Conservation (phyloP, 805 yeast genomes). For the Lipomyces mesembrius region DNA sequence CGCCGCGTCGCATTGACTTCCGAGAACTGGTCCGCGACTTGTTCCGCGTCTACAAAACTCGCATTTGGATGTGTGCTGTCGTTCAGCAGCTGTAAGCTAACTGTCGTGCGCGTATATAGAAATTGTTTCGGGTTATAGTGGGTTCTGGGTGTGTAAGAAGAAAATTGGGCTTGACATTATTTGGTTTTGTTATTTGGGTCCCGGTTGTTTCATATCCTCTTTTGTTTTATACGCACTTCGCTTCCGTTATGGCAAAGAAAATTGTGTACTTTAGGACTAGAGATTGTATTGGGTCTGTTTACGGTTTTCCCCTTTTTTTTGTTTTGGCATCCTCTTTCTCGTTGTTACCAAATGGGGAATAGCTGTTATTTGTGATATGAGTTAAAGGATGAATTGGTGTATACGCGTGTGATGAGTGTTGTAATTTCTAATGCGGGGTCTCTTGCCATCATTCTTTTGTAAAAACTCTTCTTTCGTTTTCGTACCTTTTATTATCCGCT, state of each 20-base stretch:
- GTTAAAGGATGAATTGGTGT: background rate
- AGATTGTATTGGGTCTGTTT: background rate
- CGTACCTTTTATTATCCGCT: background rate
- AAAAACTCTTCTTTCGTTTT: background rate
- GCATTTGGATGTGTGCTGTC: slow-evolving; percentile 89
- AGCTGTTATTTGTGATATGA: slow-evolving; percentile 1
- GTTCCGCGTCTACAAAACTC: slow-evolving; percentile 73
- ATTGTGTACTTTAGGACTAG: background rate
- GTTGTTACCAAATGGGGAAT: background rate
- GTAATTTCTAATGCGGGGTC: background rate
- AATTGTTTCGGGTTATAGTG: slow-evolving; percentile 8
- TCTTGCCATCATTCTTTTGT: background rate
- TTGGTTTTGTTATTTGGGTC: background rate
- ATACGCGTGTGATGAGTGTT: background rate
- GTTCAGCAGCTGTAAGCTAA: slow-evolving; percentile 29
- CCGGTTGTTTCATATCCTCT: background rate
- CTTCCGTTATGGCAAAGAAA: background rate
- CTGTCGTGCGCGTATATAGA: slow-evolving; percentile 23
- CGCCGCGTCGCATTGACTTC: slow-evolving; percentile 71
- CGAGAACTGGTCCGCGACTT: slow-evolving; percentile 76
- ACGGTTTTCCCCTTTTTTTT: slow-evolving; percentile 1
- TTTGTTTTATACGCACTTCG: slow-evolving; percentile 1
- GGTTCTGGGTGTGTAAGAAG: slow-evolving; percentile 11
- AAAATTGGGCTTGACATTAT: slow-evolving; percentile 1
- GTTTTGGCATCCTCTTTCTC: slow-evolving; percentile 2